Conservation (phyloP, 2,329 filamentous ascomycete genomes). For the Metarhizium album region DNA sequence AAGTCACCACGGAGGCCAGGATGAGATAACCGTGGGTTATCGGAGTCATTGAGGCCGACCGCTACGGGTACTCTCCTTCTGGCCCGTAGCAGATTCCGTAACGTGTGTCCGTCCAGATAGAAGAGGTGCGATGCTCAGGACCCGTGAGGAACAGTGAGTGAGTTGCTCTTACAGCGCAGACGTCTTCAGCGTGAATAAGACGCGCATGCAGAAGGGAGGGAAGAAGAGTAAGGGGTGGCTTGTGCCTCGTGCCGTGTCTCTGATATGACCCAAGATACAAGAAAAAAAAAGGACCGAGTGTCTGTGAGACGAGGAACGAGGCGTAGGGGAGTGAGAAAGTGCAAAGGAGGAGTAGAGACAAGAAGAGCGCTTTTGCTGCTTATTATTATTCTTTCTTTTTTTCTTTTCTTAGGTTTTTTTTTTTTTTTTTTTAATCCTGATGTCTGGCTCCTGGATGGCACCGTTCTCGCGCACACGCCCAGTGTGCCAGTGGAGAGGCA, state of each 20-base stretch:
- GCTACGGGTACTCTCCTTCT: neutral
- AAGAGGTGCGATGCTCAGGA: neutral
- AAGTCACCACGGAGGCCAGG: slow-evolving; percentile 42
- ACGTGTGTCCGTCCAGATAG: neutral
- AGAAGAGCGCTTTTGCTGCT: slow-evolving; percentile 1
- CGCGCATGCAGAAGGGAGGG: neutral
- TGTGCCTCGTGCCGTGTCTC: neutral
- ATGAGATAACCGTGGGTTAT: slow-evolving; percentile 49
- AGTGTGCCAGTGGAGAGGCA: slow-evolving; percentile 7
- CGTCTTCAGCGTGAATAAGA: neutral
- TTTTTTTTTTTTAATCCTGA: neutral
- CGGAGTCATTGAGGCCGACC: slow-evolving; percentile 37
- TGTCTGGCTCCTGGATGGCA: neutral
- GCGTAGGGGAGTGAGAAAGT: slow-evolving; percentile 1
- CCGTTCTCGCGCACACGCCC: neutral
- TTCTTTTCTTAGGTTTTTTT: neutral
- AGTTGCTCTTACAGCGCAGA: neutral
- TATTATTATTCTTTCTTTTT: no score
- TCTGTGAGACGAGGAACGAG: neutral
- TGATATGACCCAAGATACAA: neutral
- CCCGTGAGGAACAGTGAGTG: neutral
- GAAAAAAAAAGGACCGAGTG: neutral
- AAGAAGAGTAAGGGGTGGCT: slow-evolving; percentile 1
- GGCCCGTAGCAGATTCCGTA: neutral
- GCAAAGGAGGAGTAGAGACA: slow-evolving; percentile 2